Evolutionary conservation across 2,329 filamentous ascomycete genomes (phyloP), one percentile per base, ranked within the genome.

Genomic region (Pestalotiopsis sp.): DNA sequence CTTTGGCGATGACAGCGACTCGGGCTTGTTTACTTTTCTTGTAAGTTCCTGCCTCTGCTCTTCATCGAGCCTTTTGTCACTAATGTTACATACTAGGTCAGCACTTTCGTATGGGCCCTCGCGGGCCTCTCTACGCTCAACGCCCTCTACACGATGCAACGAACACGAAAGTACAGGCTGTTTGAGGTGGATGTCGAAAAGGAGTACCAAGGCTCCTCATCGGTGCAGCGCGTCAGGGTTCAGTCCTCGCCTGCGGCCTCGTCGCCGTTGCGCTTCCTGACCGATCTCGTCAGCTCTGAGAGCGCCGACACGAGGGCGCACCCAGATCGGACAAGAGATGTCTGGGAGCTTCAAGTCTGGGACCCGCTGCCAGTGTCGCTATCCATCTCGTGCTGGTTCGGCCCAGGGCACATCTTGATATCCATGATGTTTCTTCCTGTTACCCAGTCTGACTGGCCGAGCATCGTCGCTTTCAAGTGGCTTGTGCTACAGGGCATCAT

Each of bases 341-440:
- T 99, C 11, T 99, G 96, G 96, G 95, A 99, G 80, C 82, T 99
- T 64, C 88, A 92, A 1, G 87, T 98, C 6, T 99, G 96, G 96
- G 95, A 98, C 78, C 96, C 97, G 41, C 87, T 95, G 61, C 94
- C 95, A 2, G 86, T 97, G 45, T 94, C 90, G 60, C 82, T 98
- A 66, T 90, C 91, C 49, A 83, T 98, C 2, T 94, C 98, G 77
- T 96, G 93, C 74, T 84, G 96, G 55, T 98, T 99, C 83, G 97
- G 95, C 74, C 96, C 96, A 0, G 93, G 94, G 0, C 97, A 99
- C 81, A 88, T 97, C n/a, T 82, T 97, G 62, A 87, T 98, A 36
- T 97, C 99, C 81, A 92, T 91, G 85, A 86, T 97, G 39, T 95
- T 95, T 74, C 86, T 99, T 1, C 97, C 96, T 0, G 88, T 96